Percentiles rank a stretch among this genome's conserved stretches.
Conservation (phyloP, 2,329 filamentous ascomycete species). For the Macroventuria anomochaeta region DNA sequence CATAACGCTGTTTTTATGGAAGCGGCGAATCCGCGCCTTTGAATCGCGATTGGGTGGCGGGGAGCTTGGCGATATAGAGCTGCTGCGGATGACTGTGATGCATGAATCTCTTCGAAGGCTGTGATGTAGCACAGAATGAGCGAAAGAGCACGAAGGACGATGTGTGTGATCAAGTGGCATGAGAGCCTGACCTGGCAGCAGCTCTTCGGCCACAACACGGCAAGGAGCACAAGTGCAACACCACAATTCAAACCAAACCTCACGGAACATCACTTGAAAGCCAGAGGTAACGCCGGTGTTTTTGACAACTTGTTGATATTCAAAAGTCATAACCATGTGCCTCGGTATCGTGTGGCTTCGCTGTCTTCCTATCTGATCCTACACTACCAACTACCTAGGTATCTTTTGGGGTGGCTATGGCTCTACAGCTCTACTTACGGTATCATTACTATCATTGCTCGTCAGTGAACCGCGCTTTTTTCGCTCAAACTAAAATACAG, state of each 20-base stretch:
- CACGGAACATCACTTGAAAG: background rate
- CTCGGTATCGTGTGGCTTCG: constrained; percentile 5
- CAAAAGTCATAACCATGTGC: constrained; percentile 14
- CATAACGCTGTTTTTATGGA: constrained; percentile 6
- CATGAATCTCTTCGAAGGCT: background rate
- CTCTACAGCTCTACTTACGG: constrained; percentile 25
- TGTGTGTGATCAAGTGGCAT: constrained; percentile 1
- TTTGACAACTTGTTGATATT: background rate
- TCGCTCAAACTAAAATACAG: constrained; percentile 4
- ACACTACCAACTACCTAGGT: constrained; percentile 25
- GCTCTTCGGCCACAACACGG: background rate
- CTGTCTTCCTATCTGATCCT: constrained; percentile 15
- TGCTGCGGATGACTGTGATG: constrained; percentile 8
- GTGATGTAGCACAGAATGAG: background rate
- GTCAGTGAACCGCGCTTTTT: constrained; percentile 28
- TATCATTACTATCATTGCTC: constrained; percentile 32
- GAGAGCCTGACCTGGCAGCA: constrained; percentile 1
- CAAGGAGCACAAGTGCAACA: background rate
- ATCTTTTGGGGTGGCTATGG: constrained; percentile 26
- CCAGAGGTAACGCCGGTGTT: background rate
- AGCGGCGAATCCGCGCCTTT: constrained; percentile 13
- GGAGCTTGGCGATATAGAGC: constrained; percentile 15
- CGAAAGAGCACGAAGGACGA: background rate
- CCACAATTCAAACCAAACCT: background rate
- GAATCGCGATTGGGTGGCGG: constrained; percentile 14